These are phyloP conservation scores for Linnemannia hyalina DNA, from an alignment of 192 early-diverging fungal species.

Conservation along the genomic window DNA sequence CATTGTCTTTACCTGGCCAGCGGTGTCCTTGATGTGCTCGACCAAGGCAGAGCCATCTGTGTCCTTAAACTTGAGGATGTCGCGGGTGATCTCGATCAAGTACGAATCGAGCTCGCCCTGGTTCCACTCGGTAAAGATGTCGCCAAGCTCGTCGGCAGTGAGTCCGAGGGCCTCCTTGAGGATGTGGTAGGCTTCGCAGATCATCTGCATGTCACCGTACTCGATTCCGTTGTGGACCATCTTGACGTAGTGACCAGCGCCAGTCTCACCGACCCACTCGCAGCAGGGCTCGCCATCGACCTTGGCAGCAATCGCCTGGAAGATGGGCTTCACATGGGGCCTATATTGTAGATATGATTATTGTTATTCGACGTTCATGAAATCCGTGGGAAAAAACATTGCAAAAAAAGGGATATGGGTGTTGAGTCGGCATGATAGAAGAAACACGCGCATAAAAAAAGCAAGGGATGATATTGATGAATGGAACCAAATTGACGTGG, in stretches of 20 bases:
- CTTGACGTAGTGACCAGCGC: constrained; percentile 99
- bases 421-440: too few species aligned
- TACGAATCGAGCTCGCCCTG: constrained; percentile 97
- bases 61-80: constrained; percentile 96
- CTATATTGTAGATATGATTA: constrained; percentile 32
- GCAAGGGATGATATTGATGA: not conserved
- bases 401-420: not conserved
- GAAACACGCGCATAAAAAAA: not conserved
- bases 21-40: constrained; percentile 95
- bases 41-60: constrained; percentile 88
- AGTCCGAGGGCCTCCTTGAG: constrained; percentile 90
- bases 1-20: constrained; percentile 79
- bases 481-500: not conserved
- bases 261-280: constrained; percentile 98
- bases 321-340: constrained; percentile 93
- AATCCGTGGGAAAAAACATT: not conserved
- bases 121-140: constrained; percentile 95
- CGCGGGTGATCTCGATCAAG: constrained; percentile 95
- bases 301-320: constrained; percentile 95
- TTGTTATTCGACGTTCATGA: not conserved
- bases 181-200: constrained; percentile 95
- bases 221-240: constrained; percentile 99
- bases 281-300: constrained; percentile 92
- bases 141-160: constrained; percentile 88
- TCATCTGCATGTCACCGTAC: constrained; percentile 99